phyloP scores from a whole-genome alignment of 345 rosid species.

The Ailanthus altissimus region DNA sequence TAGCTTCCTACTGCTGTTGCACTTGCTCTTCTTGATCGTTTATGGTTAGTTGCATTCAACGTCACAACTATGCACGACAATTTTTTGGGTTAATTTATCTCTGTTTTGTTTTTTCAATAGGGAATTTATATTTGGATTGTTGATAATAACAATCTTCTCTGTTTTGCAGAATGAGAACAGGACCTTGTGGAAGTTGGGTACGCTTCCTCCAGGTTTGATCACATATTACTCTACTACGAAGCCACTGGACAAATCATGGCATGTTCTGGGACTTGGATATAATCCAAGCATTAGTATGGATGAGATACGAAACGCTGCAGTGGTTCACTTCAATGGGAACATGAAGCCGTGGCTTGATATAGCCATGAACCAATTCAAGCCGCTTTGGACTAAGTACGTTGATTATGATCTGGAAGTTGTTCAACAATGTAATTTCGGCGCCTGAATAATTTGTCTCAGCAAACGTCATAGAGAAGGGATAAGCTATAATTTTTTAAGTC shows the following conservation, averaged over 20 bases:
- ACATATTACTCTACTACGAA: constrained; percentile 94
- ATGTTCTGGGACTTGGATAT: constrained; percentile 91
- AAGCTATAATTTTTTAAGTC: not conserved
- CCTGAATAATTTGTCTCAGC: constrained; percentile 29
- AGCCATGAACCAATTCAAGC: constrained; percentile 93
- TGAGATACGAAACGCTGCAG: constrained; percentile 89
- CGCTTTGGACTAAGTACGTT: constrained; percentile 85
- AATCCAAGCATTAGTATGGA: constrained; percentile 95
- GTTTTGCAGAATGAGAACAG: constrained; percentile 88
- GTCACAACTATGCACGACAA: not conserved
- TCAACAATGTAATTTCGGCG: constrained; percentile 93
- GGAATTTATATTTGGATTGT: not conserved
- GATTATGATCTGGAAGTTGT: constrained; percentile 86
- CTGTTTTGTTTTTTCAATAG: not conserved
- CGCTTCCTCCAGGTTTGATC: constrained; percentile 90
- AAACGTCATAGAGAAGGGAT: not conserved
- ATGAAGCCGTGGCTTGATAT: constrained; percentile 99
- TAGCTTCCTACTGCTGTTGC: not conserved
- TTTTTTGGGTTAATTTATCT: not conserved
- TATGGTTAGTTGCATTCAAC: not conserved
- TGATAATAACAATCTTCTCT: not conserved
- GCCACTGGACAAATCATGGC: constrained; percentile 95
- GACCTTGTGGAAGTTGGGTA: constrained; percentile 90
- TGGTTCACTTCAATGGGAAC: constrained; percentile 93
- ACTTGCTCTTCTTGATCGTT: not conserved